Evolutionary conservation across 2,329 filamentous ascomycete genomes (phyloP).

Genomic region (Alternaria ethzedia): DNA sequence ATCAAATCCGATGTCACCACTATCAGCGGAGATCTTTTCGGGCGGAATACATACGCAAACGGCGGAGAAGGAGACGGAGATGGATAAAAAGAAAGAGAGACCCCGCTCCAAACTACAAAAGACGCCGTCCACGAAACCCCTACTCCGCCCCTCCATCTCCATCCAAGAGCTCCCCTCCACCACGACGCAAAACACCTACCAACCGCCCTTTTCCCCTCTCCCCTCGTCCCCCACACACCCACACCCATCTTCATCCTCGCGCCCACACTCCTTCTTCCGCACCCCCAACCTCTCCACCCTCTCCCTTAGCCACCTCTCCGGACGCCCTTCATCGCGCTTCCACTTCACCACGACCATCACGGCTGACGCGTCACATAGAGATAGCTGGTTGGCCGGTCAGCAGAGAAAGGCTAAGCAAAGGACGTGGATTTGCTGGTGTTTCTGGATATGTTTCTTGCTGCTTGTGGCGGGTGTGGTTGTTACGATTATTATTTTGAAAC

Average conservation of each 20-base stretch:
- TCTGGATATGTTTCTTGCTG: constrained; percentile 55
- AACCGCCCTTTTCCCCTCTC: neutral
- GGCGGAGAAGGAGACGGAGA: neutral
- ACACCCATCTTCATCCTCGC: neutral
- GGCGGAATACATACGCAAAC: neutral
- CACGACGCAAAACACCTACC: neutral
- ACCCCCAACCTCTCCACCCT: constrained; percentile 29
- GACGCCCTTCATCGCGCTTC: constrained; percentile 35
- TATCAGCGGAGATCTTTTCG: neutral
- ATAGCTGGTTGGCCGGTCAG: constrained; percentile 62
- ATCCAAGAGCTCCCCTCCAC: neutral
- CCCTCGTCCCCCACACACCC: neutral
- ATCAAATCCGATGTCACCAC: neutral
- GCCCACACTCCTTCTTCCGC: constrained; percentile 10
- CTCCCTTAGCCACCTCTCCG: constrained; percentile 27
- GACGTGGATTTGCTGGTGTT: constrained; percentile 56
- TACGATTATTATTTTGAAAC: constrained; percentile 53
- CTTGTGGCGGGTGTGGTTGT: constrained; percentile 55
- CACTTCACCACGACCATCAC: constrained; percentile 42
- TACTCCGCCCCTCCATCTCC: constrained; percentile 8
- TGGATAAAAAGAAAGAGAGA: neutral
- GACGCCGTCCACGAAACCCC: constrained; percentile 13
- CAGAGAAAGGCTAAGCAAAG: constrained; percentile 55
- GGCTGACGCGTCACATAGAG: constrained; percentile 47
- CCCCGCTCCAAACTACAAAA: constrained; percentile 16